A percentile compares a stretch with the other conserved stretches of the same genome.
phyloP scores from a whole-genome alignment of 2,329 filamentous ascomycete species.

The Talaromyces pinophilus region DNA sequence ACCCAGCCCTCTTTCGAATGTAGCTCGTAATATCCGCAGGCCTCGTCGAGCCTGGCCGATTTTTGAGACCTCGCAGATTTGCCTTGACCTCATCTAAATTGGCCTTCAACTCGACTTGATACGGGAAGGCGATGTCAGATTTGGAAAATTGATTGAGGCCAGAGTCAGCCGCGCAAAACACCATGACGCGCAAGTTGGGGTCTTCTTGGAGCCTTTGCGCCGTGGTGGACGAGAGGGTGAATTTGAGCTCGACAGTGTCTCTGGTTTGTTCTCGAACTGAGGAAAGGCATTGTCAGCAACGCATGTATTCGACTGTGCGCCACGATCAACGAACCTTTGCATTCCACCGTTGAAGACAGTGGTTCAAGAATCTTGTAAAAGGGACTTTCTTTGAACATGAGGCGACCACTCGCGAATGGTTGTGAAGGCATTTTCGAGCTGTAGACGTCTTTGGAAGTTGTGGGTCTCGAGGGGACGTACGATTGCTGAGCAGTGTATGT shows the following conservation, averaged over 20 bases:
- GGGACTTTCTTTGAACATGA: slow-evolving; percentile 73
- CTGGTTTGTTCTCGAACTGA: slow-evolving; percentile 61
- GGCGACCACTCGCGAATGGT: slow-evolving; percentile 35
- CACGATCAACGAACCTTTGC: slow-evolving; percentile 64
- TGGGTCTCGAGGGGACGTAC: slow-evolving; percentile 28
- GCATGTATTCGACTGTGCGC: slow-evolving; percentile 26
- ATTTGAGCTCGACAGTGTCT: slow-evolving; percentile 60
- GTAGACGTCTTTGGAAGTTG: slow-evolving; percentile 33
- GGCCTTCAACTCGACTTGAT: slow-evolving; percentile 88
- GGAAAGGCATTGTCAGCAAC: slow-evolving; percentile 29
- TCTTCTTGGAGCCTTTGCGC: slow-evolving; percentile 62
- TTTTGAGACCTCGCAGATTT: slow-evolving; percentile 93
- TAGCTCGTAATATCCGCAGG: slow-evolving; percentile 85
- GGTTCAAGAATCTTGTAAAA: slow-evolving; percentile 74
- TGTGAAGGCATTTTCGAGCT: slow-evolving; percentile 37
- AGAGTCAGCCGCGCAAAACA: slow-evolving; percentile 74
- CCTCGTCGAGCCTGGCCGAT: slow-evolving; percentile 90
- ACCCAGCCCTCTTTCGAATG: slow-evolving; percentile 67
- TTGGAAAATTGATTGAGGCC: slow-evolving; percentile 58
- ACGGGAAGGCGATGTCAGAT: slow-evolving; percentile 80
- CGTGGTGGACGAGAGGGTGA: slow-evolving; percentile 56
- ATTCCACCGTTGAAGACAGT: slow-evolving; percentile 65
- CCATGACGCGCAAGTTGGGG: slow-evolving; percentile 69
- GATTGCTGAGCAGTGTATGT: slow-evolving; percentile 31
- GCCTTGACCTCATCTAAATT: slow-evolving; percentile 86